Evolutionary conservation across 441 rosid genomes (phyloP), one percentile per base, ranked within the genome.

Genomic region (Metrosideros polymorpha): DNA sequence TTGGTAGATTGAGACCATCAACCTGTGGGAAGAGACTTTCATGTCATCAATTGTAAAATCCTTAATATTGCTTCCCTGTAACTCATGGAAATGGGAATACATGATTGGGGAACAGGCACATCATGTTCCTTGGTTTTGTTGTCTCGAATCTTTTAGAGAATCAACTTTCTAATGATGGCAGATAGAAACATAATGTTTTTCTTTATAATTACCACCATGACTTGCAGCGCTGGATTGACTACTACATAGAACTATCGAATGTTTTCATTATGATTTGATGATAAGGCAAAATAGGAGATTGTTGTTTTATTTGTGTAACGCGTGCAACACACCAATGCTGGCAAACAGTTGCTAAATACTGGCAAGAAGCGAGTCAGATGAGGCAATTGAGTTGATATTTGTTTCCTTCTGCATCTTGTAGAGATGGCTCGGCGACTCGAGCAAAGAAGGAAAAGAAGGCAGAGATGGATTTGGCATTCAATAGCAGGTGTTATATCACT

Each of bases 401-500:
- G 25, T 57, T 39, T n/a, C 14, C 56, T 12, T 47, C 19, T 32
- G 18, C 29, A 24, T 47, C 39, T 52, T 51, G 61, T 43, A 86
- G 88, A 86, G 82, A 53, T 57, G 61, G 82, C 83, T 55, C 52
- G 88, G 54, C 71, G 45, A 83, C 88, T 43, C 27, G 39, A 82
- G 82, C 85, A 86, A 42, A 50, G 49, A 82, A 59, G 85, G 85
- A 61, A 86, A 52, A 3, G 43, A 55, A 51, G 85, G 85, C 85
- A 83, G 47, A 86, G 45, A 63, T 86, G 88, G 88, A 39, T 83
- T 49, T 86, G 88, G 88, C 85, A 54, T 42, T 86, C 88, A 9
- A 75, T 86, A 50, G 88, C 88, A 45, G 85, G 59, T 61, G 82
- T 56, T 39, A 18, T 83, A 9, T 82, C 88, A 49, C 57, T 83